Percentiles rank a stretch among this genome's conserved stretches.
phyloP scores from a whole-genome alignment of 2,329 filamentous ascomycete species.

The Blumeria graminis region DNA sequence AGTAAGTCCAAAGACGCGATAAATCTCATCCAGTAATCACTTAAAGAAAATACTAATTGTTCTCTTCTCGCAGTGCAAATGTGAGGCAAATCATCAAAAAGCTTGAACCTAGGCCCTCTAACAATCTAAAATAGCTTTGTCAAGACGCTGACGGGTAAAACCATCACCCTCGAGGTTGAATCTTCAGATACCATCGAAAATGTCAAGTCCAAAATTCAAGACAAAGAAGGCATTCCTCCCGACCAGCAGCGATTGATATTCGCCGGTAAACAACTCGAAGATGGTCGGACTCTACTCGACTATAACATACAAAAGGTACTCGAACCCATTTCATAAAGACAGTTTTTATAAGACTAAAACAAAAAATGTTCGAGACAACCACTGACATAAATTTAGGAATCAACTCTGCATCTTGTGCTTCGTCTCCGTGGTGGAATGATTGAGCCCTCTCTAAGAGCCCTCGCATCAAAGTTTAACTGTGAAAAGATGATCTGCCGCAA shows the following conservation, averaged over 20 bases:
- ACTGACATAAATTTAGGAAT: constrained; percentile 42
- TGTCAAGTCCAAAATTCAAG: constrained; percentile 99
- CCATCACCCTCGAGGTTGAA: constrained; percentile 98
- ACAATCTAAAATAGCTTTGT: constrained; percentile 49
- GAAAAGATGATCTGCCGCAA: constrained; percentile 99
- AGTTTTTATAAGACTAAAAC: neutral
- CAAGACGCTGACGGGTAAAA: constrained; percentile 99
- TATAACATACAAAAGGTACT: constrained; percentile 99
- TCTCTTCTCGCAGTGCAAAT: neutral
- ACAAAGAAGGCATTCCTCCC: constrained; percentile 96
- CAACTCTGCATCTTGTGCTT: constrained; percentile 92
- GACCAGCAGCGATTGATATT: constrained; percentile 99
- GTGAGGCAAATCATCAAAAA: neutral
- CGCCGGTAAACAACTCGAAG: constrained; percentile 96
- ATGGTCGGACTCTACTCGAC: constrained; percentile 86
- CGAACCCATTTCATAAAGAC: constrained; percentile 6
- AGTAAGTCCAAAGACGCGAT: no score
- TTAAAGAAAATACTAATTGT: no score
- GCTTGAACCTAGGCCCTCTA: neutral
- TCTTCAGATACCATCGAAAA: constrained; percentile 98
- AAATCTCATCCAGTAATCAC: no score
- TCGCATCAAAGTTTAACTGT: constrained; percentile 99
- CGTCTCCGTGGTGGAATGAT: constrained; percentile 98
- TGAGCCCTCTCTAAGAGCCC: constrained; percentile 93
- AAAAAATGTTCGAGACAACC: neutral